These are phyloP conservation scores for Purpureocillium lavendulum DNA, from an alignment of 2,329 filamentous ascomycete species.

Conservation along the genomic window DNA sequence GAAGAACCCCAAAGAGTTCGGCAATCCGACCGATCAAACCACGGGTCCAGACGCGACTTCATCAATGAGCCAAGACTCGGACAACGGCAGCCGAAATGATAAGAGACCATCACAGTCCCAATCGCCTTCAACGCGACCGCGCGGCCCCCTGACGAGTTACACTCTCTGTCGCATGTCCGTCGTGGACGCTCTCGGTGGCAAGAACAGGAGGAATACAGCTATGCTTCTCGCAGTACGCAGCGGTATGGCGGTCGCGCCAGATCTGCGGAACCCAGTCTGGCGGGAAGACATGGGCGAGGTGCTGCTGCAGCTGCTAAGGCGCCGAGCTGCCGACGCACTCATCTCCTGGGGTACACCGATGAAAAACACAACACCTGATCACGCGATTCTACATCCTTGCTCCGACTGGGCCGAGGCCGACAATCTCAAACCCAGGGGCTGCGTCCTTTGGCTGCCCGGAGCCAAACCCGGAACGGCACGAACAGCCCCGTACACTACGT, in stretches of 20 bases:
- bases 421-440: conserved; percentile 30
- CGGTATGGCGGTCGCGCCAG: conserved; percentile 16
- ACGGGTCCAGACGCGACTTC: not conserved
- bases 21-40: not conserved
- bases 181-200: conserved; percentile 15
- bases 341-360: conserved; percentile 10
- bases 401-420: conserved; percentile 35
- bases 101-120: not conserved
- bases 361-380: conserved; percentile 10
- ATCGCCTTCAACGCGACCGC: conserved; percentile 3
- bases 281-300: conserved; percentile 48
- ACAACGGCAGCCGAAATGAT: no score
- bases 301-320: conserved; percentile 41
- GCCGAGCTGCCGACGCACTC: conserved; percentile 37
- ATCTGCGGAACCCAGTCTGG: conserved; percentile 13
- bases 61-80: not conserved
- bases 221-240: conserved; percentile 12
- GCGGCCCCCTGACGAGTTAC: conserved; percentile 17
- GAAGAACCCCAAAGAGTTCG: not conserved
- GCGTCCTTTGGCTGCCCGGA: conserved; percentile 33
- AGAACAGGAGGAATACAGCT: conserved; percentile 8
- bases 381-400: conserved; percentile 24
- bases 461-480: conserved; percentile 10
- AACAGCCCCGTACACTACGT: conserved; percentile 32
- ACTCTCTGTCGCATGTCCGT: conserved; percentile 18